Base-by-base conservation (phyloP, 441 rosid genomes). In the Bocquillonia castaneifolia region DNA sequence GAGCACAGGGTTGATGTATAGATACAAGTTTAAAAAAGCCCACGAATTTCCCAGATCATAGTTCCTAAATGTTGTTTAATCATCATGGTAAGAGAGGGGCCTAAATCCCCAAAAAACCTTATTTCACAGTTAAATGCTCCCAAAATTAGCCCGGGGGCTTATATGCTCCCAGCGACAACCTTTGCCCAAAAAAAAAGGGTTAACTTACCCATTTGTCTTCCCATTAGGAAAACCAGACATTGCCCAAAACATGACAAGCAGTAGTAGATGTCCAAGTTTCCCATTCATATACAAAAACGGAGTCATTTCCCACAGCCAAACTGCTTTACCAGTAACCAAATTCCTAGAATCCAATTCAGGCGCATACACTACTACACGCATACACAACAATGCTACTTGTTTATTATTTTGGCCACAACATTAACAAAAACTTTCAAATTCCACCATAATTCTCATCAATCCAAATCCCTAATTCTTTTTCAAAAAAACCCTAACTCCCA, bases 361-460 rank as follows among this genome's bases (percentile, higher is more conserved):
- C 44, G 93, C 94, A 23, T 90, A 90, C 82, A 86, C 97, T 6
- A 90, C 96, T 68, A 80, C 97, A 9, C 83, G 98, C 51, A 88
- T 97, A 31, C 85, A 82, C 77, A 70, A 81, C 78, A 80, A 67
- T 50, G 82, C 68, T 7, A 65, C 83, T 15, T 76, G 78, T 55
- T 72, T 90, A 67, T 71, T 90, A 72, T 88, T 88, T 69, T 92
- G 96, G 96, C 86, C 80, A 18, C 79, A 88, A 26, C 93, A 89
- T 78, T 57, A 87, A 68, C 73, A 67, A 10, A 73, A 92, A 63
- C 87, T 88, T 13, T 75, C 88, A 5, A 70, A 76, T 76, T 89
- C 97, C 25, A 77, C 79, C 8, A 79, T 65, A 73, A 85, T 89
- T 53, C 83, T 89, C 13, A 54, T 78, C 72, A 54, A 76, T 66